These are phyloP conservation scores for Globisporangium spinosum DNA, from an alignment of 352 stramenopile genomes.

Conservation along the genomic window DNA sequence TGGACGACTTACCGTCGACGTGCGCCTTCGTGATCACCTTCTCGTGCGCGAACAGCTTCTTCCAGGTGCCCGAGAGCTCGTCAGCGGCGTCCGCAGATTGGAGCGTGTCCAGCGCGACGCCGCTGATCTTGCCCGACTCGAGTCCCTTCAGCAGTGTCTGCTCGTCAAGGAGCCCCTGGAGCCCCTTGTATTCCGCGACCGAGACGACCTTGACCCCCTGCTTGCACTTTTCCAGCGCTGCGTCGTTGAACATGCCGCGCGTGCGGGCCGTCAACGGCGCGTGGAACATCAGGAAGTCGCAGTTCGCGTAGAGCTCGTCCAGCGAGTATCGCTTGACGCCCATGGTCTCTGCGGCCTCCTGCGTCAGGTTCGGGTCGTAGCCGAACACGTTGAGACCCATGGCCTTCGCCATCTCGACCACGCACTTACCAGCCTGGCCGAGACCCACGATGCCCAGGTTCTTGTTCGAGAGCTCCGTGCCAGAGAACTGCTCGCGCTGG, in stretches of 20 bases:
- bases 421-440: conserved; percentile 62
- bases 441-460: conserved; percentile 68
- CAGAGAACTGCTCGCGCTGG: conserved; percentile 47
- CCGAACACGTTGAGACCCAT: conserved; percentile 67
- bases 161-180: conserved; percentile 77
- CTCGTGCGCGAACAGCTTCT: conserved; percentile 77
- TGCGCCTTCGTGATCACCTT: conserved; percentile 88
- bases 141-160: conserved; percentile 68
- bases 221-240: conserved; percentile 87
- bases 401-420: conserved; percentile 69
- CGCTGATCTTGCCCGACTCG: conserved; percentile 75
- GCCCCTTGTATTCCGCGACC: conserved; percentile 67
- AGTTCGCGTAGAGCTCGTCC: conserved; percentile 57
- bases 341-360: conserved; percentile 56
- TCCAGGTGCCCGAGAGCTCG: conserved; percentile 41
- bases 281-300: conserved; percentile 94
- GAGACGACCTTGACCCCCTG: conserved; percentile 87
- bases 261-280: conserved; percentile 92
- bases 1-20: conserved; percentile 83
- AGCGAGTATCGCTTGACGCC: conserved; percentile 62
- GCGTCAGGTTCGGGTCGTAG: conserved; percentile 73
- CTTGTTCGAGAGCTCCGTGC: conserved; percentile 60
- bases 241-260: conserved; percentile 83
- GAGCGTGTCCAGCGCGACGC: conserved; percentile 81
- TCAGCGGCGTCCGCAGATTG: conserved; percentile 20